Evolutionary conservation across 2,329 filamentous ascomycete genomes (phyloP), one percentile per base, ranked within the genome.

Genomic region (Chaetothyriales sp.): DNA sequence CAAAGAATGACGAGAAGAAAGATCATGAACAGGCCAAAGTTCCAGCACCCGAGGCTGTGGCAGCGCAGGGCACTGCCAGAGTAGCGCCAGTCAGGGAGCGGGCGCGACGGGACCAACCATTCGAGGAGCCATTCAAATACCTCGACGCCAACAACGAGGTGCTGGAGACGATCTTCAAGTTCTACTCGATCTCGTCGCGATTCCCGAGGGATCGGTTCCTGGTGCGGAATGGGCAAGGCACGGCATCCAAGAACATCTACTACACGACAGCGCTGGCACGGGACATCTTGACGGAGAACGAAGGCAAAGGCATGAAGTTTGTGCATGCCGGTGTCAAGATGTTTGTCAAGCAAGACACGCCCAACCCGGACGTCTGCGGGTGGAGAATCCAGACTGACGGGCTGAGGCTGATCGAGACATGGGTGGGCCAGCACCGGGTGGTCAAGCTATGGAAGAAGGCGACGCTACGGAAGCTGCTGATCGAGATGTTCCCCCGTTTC

Each of bases 381-480:
- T 98, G 92, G 92, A 81, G 92, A 46, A 92, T 98, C 60, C 92
- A 98, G 73, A 85, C 83, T 10, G 92, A 98, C 68, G 92, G 92
- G 20, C 80, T 98, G 70, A 81, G 84, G 8, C 88, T 98, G 58
- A 74, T 95, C 36, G 85, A 95, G 63, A 85, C 86, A 22, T 96
- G 93, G 76, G 83, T 96, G 1, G 86, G 86, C 18, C 78, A 84
- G 58, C 73, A 80, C 49, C 79, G 92, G 18, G 78, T 90, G 8
- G 77, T 98, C 42, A 76, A 77, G 49, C 73, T 95, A 50, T 79
- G 77, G 59, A 81, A 84, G 65, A 83, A 86, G 70, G 78, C 83
- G 58, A 96, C 89, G 0, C 76, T 98, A 55, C 79, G 79, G 54
- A 83, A 78, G 63, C 78, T 98, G 19, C 77, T 98, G 46, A 82